Percentiles rank a stretch among this genome's conserved stretches.
Conservation (phyloP, 176 grass and related monocot genomes). For the Bromus sterilis region DNA sequence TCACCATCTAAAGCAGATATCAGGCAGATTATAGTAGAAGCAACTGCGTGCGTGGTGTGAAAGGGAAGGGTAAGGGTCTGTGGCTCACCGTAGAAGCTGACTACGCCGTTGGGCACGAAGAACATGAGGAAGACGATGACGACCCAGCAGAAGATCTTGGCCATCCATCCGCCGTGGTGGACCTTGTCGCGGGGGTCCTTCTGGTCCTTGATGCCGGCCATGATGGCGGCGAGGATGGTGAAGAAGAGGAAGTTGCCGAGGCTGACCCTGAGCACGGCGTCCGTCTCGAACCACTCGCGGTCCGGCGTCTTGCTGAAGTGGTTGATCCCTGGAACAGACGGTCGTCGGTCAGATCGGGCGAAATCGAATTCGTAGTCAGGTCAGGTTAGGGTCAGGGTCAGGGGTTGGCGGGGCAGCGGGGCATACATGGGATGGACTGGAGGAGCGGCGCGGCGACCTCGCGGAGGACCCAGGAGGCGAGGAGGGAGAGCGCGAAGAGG, state of each 20-base stretch:
- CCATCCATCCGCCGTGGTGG: conserved; percentile 98
- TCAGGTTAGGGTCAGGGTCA: neutral
- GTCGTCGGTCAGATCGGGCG: neutral
- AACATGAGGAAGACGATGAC: conserved; percentile 89
- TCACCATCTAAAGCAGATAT: neutral
- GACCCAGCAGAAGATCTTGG: conserved; percentile 92
- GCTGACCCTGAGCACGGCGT: conserved; percentile 96
- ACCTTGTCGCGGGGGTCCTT: conserved; percentile 93
- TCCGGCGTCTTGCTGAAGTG: conserved; percentile 94
- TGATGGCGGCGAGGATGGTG: conserved; percentile 80
- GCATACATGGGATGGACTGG: conserved; percentile 80
- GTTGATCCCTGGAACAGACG: conserved; percentile 69
- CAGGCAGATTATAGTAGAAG: neutral
- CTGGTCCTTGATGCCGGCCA: conserved; percentile 98
- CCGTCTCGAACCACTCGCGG: conserved; percentile 99
- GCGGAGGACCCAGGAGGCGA: conserved; percentile 89
- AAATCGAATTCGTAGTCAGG: neutral
- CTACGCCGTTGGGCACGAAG: conserved; percentile 87
- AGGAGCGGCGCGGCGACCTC: conserved; percentile 97
- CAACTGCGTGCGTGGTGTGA: neutral
- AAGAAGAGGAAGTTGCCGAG: conserved; percentile 98
- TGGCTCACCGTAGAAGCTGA: conserved; percentile 83
- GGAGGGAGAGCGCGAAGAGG: conserved; percentile 95
- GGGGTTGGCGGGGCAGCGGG: too few relatives aligned
- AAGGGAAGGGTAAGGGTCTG: too few relatives aligned